Conservation (phyloP, 2,329 filamentous ascomycete species). For the Pseudogymnoascus sp. region DNA sequence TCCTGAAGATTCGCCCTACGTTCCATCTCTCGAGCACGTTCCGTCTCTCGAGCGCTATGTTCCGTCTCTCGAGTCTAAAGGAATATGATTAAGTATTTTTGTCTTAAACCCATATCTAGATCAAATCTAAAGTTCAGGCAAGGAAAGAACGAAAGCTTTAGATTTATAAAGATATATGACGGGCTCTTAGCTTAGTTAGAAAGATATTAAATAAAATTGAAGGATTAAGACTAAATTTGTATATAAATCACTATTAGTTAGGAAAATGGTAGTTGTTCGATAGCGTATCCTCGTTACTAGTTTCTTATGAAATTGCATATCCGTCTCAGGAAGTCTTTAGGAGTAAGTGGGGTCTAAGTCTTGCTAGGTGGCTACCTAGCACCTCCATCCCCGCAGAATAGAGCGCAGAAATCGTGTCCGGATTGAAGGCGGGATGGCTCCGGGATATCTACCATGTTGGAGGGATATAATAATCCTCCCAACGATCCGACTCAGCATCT, state of each 20-base stretch:
- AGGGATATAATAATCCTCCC: constrained; percentile 17
- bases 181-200: neutral
- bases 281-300: neutral
- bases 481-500: constrained; percentile 20
- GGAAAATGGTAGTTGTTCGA: neutral
- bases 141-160: neutral
- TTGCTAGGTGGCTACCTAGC: neutral
- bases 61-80: no score
- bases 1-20: no score
- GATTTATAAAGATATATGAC: neutral
- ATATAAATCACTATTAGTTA: neutral
- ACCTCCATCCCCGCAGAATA: neutral
- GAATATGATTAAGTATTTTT: no score
- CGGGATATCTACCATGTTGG: neutral
- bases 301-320: neutral
- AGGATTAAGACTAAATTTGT: neutral
- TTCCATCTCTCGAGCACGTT: no score
- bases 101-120: no score
- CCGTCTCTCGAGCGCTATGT: no score
- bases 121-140: no score
- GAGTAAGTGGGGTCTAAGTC: no score
- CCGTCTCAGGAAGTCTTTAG: neutral
- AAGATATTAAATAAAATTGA: neutral
- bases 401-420: neutral
- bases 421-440: neutral